Base-by-base conservation (phyloP, 2,329 filamentous ascomycete genomes). In the Sporothrix humicola region DNA sequence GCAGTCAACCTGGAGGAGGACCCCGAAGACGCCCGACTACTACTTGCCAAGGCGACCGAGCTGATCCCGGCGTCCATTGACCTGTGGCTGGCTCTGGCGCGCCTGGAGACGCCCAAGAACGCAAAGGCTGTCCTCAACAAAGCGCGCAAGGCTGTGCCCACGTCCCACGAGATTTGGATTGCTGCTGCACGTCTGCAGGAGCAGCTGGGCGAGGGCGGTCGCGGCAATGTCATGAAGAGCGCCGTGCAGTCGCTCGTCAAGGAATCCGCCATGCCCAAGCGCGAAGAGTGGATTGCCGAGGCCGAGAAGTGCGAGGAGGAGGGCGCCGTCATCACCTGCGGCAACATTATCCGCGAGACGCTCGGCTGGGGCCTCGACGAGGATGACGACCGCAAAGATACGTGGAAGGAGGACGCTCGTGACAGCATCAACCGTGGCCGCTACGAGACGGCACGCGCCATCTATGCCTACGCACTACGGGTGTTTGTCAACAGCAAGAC, bases 161-260 rank as follows among this genome's bases (percentile, higher is more conserved):
- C 94, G 1, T 98, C 94, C 42, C 89, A 96, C 82, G 95, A 98
- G 79, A 94, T 99, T 76, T 99, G 96, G 96, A 94, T 99, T 79
- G 95, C 96, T 9, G 96, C 95, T 46, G 94, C 94, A 52, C 89
- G 95, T 72, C 84, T 99, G 65, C 94, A 98, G 81, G 94, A 98
- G 81, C 94, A 97, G 81, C 85, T 91, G 42, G 95, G 94, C 31
- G 92, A 93, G 76, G 74, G 90, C 23, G 87, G 88, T 72, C 94
- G 92, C 83, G 89, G 95, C 78, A 97, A 94, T 78, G 93, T 98
- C 73, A 98, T 99, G 93, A 95, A 96, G 81, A 92, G 94, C 84
- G 96, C 93, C 61, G 90, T 98, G 46, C 93, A 97, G 79, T 91
- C 94, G 23, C 86, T 99, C 46, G 94, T 91, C 52, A 94, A 94